Evolutionary conservation across 768 basidiomycete genomes (phyloP).

Genomic region (Lentinula guzmanii): DNA sequence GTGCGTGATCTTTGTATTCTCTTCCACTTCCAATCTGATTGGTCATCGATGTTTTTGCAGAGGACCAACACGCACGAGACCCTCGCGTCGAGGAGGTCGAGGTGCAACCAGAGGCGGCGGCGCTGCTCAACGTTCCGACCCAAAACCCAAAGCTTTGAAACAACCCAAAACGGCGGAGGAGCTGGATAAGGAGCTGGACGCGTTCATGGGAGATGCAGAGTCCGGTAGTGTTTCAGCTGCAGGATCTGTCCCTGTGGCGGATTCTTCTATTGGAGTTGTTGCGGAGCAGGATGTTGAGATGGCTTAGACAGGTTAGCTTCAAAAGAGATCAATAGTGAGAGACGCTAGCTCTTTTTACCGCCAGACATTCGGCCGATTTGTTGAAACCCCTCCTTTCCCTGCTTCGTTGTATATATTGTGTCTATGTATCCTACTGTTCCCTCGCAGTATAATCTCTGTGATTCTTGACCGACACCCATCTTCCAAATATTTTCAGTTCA

Average conservation of each 20-base stretch:
- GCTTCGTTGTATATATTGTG: background rate
- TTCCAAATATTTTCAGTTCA: background rate
- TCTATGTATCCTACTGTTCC: background rate
- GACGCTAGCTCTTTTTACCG: background rate
- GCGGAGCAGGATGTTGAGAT: constrained; percentile 33
- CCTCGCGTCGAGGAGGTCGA: constrained; percentile 27
- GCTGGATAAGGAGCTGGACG: constrained; percentile 83
- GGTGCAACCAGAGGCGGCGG: constrained; percentile 14
- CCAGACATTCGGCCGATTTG: background rate
- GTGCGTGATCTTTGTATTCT: constrained; percentile 22
- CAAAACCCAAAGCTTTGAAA: constrained; percentile 20
- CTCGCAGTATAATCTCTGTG: background rate
- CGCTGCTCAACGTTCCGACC: constrained; percentile 22
- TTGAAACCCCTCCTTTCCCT: background rate
- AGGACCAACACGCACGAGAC: constrained; percentile 40
- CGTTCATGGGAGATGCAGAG: constrained; percentile 68
- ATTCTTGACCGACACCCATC: background rate
- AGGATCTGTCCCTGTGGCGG: background rate
- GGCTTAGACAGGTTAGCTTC: constrained; percentile 16
- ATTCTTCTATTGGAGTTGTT: background rate
- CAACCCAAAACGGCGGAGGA: constrained; percentile 76
- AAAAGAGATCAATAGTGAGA: background rate
- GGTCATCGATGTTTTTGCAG: constrained; percentile 10
- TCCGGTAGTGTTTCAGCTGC: constrained; percentile 5
- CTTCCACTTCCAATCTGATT: background rate